A percentile compares a stretch with the other conserved stretches of the same genome.
These are phyloP conservation scores for Hypoxylon lienhwacheense DNA, from an alignment of 495 filamentous ascomycete species.

Conservation along the genomic window DNA sequence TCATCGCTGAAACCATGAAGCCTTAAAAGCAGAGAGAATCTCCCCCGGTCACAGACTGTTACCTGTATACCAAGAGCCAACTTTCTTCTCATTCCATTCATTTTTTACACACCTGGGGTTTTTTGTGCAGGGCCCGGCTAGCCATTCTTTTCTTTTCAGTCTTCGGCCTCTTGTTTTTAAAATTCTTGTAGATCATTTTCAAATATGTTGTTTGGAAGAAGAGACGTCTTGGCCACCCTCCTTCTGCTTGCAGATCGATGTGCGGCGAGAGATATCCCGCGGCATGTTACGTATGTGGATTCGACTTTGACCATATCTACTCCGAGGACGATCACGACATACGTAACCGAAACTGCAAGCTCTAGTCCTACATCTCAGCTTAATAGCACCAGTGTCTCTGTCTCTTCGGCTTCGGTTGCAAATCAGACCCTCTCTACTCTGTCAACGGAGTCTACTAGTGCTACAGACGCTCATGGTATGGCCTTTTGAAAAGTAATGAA, in stretches of 20 bases:
- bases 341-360: neutral
- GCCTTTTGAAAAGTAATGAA: neutral
- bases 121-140: conserved; percentile 19
- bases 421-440: neutral
- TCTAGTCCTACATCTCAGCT: neutral
- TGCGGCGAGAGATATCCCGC: conserved; percentile 2
- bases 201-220: conserved; percentile 26
- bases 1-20: neutral
- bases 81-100: conserved; percentile 16
- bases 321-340: conserved; percentile 1
- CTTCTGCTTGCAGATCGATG: conserved; percentile 11
- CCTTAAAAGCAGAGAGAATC: conserved; percentile 10
- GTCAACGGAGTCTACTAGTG: neutral
- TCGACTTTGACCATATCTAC: neutral
- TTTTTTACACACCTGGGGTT: conserved; percentile 12
- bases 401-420: neutral
- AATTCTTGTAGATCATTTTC: conserved; percentile 7
- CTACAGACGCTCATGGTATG: neutral
- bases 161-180: conserved; percentile 2
- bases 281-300: neutral
- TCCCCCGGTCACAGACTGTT: neutral
- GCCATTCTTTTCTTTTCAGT: conserved; percentile 14
- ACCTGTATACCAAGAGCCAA: conserved; percentile 4
- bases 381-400: neutral
- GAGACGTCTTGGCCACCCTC: conserved; percentile 11